Percentiles rank a stretch among this genome's conserved stretches.
These are phyloP conservation scores for Monosporascus sp. DNA, from an alignment of 2,329 filamentous ascomycete species.

Conservation along the genomic window DNA sequence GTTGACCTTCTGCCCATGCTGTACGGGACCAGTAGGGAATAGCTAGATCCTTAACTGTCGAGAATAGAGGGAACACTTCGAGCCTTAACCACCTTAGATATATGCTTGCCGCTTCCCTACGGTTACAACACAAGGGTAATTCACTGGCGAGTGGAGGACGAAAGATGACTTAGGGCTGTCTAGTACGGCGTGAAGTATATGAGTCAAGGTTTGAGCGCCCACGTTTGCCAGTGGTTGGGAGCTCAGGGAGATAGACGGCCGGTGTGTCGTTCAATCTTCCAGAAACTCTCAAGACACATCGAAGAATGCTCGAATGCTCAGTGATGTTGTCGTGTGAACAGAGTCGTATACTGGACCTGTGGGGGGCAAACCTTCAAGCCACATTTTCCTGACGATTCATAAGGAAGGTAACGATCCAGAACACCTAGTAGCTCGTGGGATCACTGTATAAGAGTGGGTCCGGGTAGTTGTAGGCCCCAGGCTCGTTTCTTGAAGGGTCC, in stretches of 20 bases:
- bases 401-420: conserved; percentile 12
- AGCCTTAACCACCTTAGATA: neutral
- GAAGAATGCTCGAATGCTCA: conserved; percentile 2
- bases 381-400: conserved; percentile 12
- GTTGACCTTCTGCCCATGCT: conserved; percentile 20
- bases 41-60: neutral
- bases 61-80: neutral
- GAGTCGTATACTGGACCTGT: conserved; percentile 5
- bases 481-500: conserved; percentile 10
- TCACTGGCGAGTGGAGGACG: conserved; percentile 14
- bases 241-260: conserved; percentile 9
- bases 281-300: conserved; percentile 13
- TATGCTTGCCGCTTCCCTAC: neutral
- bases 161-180: conserved; percentile 13
- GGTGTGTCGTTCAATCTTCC: conserved; percentile 17
- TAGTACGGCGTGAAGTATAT: conserved; percentile 13
- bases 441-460: conserved; percentile 18
- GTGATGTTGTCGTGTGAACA: neutral
- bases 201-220: conserved; percentile 16
- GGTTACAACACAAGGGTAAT: conserved; percentile 12
- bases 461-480: conserved; percentile 9
- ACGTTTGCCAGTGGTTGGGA: conserved; percentile 12
- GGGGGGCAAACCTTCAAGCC: conserved; percentile 11
- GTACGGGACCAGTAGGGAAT: neutral
- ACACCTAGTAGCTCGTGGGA: conserved; percentile 12